These are phyloP conservation scores for Calophaca sinica DNA, from an alignment of 306 rosid genomes.

Conservation along the genomic window DNA sequence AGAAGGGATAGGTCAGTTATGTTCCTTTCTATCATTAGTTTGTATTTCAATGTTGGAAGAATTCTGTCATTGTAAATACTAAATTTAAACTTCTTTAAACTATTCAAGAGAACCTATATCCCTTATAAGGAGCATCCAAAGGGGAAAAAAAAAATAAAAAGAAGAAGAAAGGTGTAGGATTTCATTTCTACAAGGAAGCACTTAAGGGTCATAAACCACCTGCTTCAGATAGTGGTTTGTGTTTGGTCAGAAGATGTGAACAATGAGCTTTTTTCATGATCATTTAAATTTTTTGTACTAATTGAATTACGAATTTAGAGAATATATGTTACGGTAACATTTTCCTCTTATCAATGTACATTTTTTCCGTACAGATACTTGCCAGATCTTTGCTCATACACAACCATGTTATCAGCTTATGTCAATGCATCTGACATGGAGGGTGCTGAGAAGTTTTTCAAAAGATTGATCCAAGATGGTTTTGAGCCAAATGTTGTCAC, in stretches of 20 bases:
- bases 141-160: neutral
- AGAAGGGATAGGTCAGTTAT: constrained; percentile 83
- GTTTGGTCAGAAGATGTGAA: neutral
- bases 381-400: constrained; percentile 87
- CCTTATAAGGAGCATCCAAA: constrained; percentile 2
- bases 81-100: neutral
- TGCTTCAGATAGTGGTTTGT: constrained; percentile 9
- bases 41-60: constrained; percentile 15
- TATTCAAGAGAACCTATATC: neutral
- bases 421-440: constrained; percentile 91
- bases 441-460: constrained; percentile 86
- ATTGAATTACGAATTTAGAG: constrained; percentile 26
- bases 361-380: constrained; percentile 60
- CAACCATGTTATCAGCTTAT: constrained; percentile 91
- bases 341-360: constrained; percentile 37
- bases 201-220: neutral
- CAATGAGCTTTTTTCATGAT: neutral
- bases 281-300: neutral
- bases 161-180: neutral
- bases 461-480: constrained; percentile 76
- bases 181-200: neutral
- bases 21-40: constrained; percentile 31
- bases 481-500: constrained; percentile 83
- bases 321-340: neutral
- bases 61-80: neutral